Conservation (phyloP, 2,329 filamentous ascomycete species). For the Knufia fluminis region DNA sequence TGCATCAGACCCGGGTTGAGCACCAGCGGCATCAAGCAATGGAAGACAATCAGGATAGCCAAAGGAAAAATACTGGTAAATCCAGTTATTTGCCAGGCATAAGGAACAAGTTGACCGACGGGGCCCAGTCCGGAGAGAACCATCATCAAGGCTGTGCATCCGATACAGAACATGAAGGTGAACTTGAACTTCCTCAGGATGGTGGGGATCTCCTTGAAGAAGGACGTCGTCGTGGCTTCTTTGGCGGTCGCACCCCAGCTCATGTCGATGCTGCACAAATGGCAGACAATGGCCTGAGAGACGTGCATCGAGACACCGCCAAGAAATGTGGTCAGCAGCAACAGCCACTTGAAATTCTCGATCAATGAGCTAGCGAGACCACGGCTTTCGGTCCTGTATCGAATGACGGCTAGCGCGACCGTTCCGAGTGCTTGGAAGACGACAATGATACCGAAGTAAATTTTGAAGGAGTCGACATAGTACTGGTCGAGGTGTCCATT, state of each 20-base stretch:
- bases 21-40: conserved; percentile 25
- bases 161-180: conserved; percentile 37
- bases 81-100: conserved; percentile 47
- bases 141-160: conserved; percentile 40
- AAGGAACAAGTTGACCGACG: conserved; percentile 30
- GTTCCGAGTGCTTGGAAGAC: conserved; percentile 57
- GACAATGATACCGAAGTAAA: conserved; percentile 54
- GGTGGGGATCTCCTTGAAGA: conserved; percentile 74
- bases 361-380: conserved; percentile 36
- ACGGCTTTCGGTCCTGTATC: conserved; percentile 52
- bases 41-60: conserved; percentile 35
- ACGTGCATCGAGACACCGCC: conserved; percentile 74
- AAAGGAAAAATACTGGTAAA: conserved; percentile 55
- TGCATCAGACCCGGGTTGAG: conserved; percentile 27
- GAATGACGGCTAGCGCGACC: conserved; percentile 51
- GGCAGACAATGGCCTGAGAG: conserved; percentile 65
- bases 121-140: conserved; percentile 34
- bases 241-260: conserved; percentile 77
- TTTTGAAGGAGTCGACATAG: conserved; percentile 59
- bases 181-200: conserved; percentile 71
- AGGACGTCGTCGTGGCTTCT: conserved; percentile 61
- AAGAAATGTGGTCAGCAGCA: conserved; percentile 63
- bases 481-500: conserved; percentile 57
- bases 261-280: conserved; percentile 78
- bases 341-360: conserved; percentile 55